Evolutionary conservation across 2,329 filamentous ascomycete genomes (phyloP).

Genomic region (Diaporthe velutina): DNA sequence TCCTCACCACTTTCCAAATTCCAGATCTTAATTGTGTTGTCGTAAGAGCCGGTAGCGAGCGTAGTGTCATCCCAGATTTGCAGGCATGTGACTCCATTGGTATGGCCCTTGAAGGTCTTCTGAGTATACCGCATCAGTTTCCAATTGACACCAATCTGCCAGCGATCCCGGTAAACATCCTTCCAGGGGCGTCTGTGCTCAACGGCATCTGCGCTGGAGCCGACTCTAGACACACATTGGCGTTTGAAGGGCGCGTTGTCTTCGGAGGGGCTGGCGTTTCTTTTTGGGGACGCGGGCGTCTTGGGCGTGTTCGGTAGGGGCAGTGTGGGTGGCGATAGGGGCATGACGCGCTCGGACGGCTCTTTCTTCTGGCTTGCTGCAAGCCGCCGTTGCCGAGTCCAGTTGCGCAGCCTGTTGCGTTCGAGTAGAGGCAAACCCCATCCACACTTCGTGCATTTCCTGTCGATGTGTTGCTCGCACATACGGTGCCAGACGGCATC

Average conservation of each 20-base stretch:
- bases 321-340: slow-evolving; percentile 46
- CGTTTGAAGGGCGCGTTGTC: slow-evolving; percentile 49
- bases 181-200: slow-evolving; percentile 81
- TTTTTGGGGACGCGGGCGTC: slow-evolving; percentile 49
- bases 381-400: slow-evolving; percentile 86
- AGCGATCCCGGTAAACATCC: slow-evolving; percentile 89
- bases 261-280: slow-evolving; percentile 46
- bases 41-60: slow-evolving; percentile 94
- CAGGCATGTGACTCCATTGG: slow-evolving; percentile 81
- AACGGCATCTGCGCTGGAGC: slow-evolving; percentile 35
- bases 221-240: slow-evolving; percentile 47
- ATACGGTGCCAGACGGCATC: slow-evolving; percentile 98
- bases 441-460: slow-evolving; percentile 94
- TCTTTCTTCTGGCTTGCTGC: slow-evolving; percentile 51
- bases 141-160: slow-evolving; percentile 95
- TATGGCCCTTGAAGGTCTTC: slow-evolving; percentile 86
- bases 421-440: slow-evolving; percentile 94
- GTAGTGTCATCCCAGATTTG: slow-evolving; percentile 84
- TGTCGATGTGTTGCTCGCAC: slow-evolving; percentile 96
- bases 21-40: slow-evolving; percentile 96
- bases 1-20: slow-evolving; percentile 90
- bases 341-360: slow-evolving; percentile 40
- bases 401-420: slow-evolving; percentile 86
- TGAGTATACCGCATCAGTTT: slow-evolving; percentile 91
- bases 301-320: slow-evolving; percentile 45